phyloP scores from a whole-genome alignment of 2,329 filamentous ascomycete genomes.

The Pseudogymnoascus sp. region DNA sequence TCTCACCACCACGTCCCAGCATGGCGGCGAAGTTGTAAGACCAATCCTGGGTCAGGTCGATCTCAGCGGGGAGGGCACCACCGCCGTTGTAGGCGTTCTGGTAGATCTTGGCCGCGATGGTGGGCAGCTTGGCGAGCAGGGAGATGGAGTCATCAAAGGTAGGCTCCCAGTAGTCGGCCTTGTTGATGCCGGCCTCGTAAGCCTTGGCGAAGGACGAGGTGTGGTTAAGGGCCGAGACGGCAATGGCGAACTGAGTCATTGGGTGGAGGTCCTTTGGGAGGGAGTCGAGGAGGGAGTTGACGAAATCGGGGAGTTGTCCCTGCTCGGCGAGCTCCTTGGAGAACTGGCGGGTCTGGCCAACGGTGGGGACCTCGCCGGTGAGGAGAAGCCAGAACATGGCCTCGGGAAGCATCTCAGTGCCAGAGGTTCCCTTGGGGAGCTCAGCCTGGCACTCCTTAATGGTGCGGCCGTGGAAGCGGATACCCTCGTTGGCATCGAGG shows the following conservation, averaged over 20 bases:
- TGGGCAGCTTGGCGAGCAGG: slow-evolving; percentile 89
- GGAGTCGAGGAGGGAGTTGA: slow-evolving; percentile 78
- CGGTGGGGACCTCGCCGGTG: slow-evolving; percentile 83
- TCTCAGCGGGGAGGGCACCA: slow-evolving; percentile 63
- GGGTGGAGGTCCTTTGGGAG: slow-evolving; percentile 89
- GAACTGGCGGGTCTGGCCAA: slow-evolving; percentile 70
- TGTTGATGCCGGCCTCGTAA: slow-evolving; percentile 84
- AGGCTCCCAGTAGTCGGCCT: slow-evolving; percentile 98
- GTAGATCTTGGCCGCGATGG: slow-evolving; percentile 96
- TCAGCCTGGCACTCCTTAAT: slow-evolving; percentile 97
- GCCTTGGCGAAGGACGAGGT: slow-evolving; percentile 88
- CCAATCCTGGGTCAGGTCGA: slow-evolving; percentile 88
- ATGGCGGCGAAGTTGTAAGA: slow-evolving; percentile 97
- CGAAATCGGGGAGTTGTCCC: slow-evolving; percentile 71
- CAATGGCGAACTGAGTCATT: slow-evolving; percentile 96
- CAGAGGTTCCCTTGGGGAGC: slow-evolving; percentile 83
- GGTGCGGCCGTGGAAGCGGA: slow-evolving; percentile 93
- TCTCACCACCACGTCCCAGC: slow-evolving; percentile 79
- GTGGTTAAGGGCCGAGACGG: slow-evolving; percentile 91
- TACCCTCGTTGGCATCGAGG: slow-evolving; percentile 91
- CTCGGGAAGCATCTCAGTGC: slow-evolving; percentile 96
- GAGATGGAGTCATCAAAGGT: slow-evolving; percentile 94
- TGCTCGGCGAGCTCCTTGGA: slow-evolving; percentile 83
- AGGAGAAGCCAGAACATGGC: slow-evolving; percentile 99
- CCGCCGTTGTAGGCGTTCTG: slow-evolving; percentile 75